Base-by-base conservation (phyloP, 208 protist genomes). In the Blechomonas ayalai region DNA sequence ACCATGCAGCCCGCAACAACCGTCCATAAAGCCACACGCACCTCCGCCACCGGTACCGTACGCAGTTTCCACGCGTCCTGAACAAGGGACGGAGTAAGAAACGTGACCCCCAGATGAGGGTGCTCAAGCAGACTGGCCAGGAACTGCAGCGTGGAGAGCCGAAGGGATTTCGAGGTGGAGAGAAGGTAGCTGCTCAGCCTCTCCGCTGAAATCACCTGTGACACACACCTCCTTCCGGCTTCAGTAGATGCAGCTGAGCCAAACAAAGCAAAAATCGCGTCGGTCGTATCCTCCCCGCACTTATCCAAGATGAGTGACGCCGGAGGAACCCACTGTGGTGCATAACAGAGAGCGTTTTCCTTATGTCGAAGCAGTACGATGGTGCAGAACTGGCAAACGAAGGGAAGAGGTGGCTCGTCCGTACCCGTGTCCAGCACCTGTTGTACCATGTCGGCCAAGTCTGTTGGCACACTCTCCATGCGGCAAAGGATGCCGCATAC, bases 381-480 rank as follows among this genome's bases (percentile, higher is more conserved):
- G 31, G 62, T 48, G 51, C 80, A 89, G 38, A 73, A 81, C 10
- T 53, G 70, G 38, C 76, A 83, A 2, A 67, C 61, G 56, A 77
- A 84, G n/a, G 46, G 47, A 32, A 73, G 68, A n/a, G 63, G n/a
- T 22, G 85, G 40, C 10, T 49, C 44, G 37, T 80, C 57, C 1
- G 62, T 51, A 19, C 42, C 25, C 19, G 26, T 18, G 25, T 56
- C 38, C 1, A 92, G 56, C 2, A 49, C 38, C 5, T 19, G 23
- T 25, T 69, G 49, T 15, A 83, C 60, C 9, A 45, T 45, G 6
- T 69, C 40, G 12, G 55, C 26, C 29, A 93, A 49, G 1, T 34
- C 7, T 9, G 19, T 22, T 4, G 71, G 61, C 1, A 82, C 31
- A 4, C 55, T 38, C 9, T 51, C 47, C 25, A 67, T 51, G 12